Evolutionary conservation across 1,284 basidiomycete genomes (phyloP), one percentile per base, ranked within the genome.

Genomic region (Sporisorium scitamineum): DNA sequence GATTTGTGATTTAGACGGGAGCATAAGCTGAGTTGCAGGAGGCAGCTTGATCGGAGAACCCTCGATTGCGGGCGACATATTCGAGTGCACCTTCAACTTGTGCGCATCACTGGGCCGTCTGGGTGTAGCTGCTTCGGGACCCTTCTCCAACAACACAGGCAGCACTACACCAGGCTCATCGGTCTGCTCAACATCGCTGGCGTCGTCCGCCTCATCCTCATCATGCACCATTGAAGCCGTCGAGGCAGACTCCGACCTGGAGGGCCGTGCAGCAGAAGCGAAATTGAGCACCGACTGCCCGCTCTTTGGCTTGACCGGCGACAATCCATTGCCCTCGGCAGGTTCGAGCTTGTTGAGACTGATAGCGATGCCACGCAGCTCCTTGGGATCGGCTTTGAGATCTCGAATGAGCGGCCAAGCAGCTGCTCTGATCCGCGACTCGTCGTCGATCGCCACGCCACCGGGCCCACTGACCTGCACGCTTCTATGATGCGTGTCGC

Each of bases 291-390:
- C 47, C 18, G 64, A 59, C 39, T 82, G 76, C 2, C 76, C 73
- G 0, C 53, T 34, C 45, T 60, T 58, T 3, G 65, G 64, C 39
- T 67, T 68, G 9, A 51, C 48, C 11, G 70, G 68, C 18, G 67
- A 65, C 45, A 69, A 39, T 0, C 51, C 61, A 31, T 76, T 74
- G n/a, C 73, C 82, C 11, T 75, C 74, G 2, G 70, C 70, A 6
- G 68, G 67, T 54, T 79, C 94, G 0, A 97, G 88, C 84, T 95
- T 97, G 80, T 92, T 91, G n/a, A 97, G 90, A 81, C 94, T 94
- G 26, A 99, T 92, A 0, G 93, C 94, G 57, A 99, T 90, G 0
- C 96, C 96, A n/a, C 97, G 90, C 18, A 99, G 87, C 78, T 99
- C 96, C 69, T 88, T 89, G 0, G 94, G 90, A 71, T 94, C 92